A percentile compares a stretch with the other conserved stretches of the same genome.
Conservation (phyloP, 2,329 filamentous ascomycete species). For the Thielaviopsis euricoi region DNA sequence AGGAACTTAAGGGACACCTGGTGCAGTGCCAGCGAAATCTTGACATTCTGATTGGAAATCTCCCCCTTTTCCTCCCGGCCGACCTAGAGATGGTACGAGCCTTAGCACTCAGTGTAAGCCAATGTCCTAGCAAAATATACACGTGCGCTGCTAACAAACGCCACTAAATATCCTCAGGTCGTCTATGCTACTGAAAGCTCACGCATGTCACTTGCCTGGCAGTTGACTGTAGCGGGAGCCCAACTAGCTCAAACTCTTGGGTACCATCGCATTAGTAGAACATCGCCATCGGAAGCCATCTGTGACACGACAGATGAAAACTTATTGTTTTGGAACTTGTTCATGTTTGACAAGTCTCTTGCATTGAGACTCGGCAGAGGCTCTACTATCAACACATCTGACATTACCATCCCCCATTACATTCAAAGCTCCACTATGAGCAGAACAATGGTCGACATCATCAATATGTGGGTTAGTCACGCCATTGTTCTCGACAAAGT, state of each 20-base stretch:
- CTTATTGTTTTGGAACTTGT: conserved; percentile 34
- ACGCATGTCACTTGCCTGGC: conserved; percentile 46
- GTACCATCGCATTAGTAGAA: conserved; percentile 31
- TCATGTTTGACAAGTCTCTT: conserved; percentile 41
- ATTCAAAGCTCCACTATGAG: conserved; percentile 27
- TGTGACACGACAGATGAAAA: conserved; percentile 11
- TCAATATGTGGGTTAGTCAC: conserved; percentile 37
- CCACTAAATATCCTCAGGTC: conserved; percentile 23
- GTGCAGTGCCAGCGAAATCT: conserved; percentile 30
- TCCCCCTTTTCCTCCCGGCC: conserved; percentile 40
- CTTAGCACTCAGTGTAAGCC: conserved; percentile 37
- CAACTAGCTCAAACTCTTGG: conserved; percentile 46
- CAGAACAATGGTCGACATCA: conserved; percentile 22
- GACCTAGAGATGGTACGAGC: conserved; percentile 39
- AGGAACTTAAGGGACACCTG: conserved; percentile 23
- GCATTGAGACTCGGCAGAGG: conserved; percentile 42
- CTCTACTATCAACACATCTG: conserved; percentile 40
- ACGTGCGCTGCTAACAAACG: not conserved
- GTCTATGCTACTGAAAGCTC: conserved; percentile 46
- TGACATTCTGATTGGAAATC: conserved; percentile 31
- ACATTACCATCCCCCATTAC: conserved; percentile 33
- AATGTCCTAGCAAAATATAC: not conserved
- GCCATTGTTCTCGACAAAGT: conserved; percentile 40
- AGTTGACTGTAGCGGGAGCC: conserved; percentile 40
- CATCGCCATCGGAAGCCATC: not conserved